A percentile compares a stretch with the other conserved stretches of the same genome.
These are phyloP conservation scores for Vishniacozyma victoriae DNA, from an alignment of 768 basidiomycete species.

Conservation along the genomic window DNA sequence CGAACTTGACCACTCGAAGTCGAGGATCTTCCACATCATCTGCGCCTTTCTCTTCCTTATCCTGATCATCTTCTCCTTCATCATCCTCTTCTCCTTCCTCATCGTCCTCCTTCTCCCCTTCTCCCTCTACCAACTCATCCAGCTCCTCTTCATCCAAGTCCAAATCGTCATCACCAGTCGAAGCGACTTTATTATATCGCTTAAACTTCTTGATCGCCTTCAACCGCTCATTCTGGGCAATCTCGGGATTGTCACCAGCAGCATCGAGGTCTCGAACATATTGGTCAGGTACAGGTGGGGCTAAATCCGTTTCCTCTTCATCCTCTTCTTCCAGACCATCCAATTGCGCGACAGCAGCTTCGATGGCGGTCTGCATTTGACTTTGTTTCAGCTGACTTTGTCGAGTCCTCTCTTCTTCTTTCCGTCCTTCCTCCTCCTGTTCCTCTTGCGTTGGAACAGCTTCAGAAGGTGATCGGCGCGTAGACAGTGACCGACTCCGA, in stretches of 20 bases:
- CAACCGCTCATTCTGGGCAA: slow-evolving; percentile 15
- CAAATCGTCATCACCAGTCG: slow-evolving; percentile 1
- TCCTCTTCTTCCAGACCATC: slow-evolving; percentile 6
- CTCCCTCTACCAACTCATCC: slow-evolving; percentile 4
- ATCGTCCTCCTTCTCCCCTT: background rate
- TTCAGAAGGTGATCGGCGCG: too few species aligned
- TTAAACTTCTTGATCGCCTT: slow-evolving; percentile 8
- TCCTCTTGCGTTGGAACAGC: background rate
- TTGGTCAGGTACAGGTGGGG: slow-evolving; percentile 4
- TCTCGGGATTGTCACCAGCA: slow-evolving; percentile 17
- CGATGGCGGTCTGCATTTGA: background rate
- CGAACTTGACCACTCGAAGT: slow-evolving; percentile 9
- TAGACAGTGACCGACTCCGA: too few species aligned
- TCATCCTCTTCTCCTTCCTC: slow-evolving; percentile 5
- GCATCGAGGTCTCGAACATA: slow-evolving; percentile 12
- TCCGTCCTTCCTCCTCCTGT: background rate
- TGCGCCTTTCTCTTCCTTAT: slow-evolving; percentile 13
- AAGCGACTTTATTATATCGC: slow-evolving; percentile 5
- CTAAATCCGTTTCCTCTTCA: slow-evolving; percentile 24
- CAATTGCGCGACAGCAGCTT: background rate
- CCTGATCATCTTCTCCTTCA: slow-evolving; percentile 3
- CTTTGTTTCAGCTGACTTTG: slow-evolving; percentile 9
- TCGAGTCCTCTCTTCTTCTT: slow-evolving; percentile 46
- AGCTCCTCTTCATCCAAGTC: slow-evolving; percentile 14
- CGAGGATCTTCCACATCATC: background rate